Evolutionary conservation across 140 eudicot species (phyloP), one percentile per base, ranked within the genome.

Genomic region (Senecio squalidus): DNA sequence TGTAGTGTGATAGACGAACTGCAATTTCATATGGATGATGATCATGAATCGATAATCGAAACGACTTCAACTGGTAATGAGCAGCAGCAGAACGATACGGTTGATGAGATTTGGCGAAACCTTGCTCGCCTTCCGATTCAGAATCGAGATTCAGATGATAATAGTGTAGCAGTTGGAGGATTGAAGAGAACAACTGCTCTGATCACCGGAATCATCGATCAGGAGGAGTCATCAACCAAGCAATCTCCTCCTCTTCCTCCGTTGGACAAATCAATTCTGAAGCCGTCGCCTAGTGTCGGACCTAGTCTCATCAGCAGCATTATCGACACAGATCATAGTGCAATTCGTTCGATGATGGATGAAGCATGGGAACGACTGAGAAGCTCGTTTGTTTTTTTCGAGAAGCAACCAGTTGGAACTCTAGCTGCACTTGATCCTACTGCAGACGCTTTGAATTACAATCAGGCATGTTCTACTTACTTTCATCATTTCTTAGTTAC

Each of bases 341-440:
- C 26, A 8, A 6, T 24, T 43, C 20, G 44, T 3, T 44, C 68
- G 33, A 72, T 77, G 78, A 62, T 77, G 82, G 82, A 71, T 15
- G 83, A 77, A 22, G 83, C 83, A 6, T 77, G 83, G 83, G 72
- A 62, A 27, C 69, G 72, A 29, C 39, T 77, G 79, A 68, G 22
- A 54, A 36, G 25, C 39, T 77, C 79, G 61, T 67, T 7, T 39
- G 73, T 77, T 50, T 47, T 57, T 55, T 77, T 60, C 58, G 60
- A 68, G 14, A 68, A 72, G 0, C 40, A 24, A 30, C 73, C 76
- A 0, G 83, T 77, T 23, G 83, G 83, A 44, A 77, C 83, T 29
- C 79, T 77, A 0, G 82, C 82, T 38, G 78, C 83, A 23, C 38
- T 30, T 13, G 79, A 77, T 68, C 76, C 73, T 61, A 39, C 57